Percentiles rank a stretch among this genome's conserved stretches.
phyloP scores from a whole-genome alignment of 176 grass and related monocot species.

The Zoysia japonica region DNA sequence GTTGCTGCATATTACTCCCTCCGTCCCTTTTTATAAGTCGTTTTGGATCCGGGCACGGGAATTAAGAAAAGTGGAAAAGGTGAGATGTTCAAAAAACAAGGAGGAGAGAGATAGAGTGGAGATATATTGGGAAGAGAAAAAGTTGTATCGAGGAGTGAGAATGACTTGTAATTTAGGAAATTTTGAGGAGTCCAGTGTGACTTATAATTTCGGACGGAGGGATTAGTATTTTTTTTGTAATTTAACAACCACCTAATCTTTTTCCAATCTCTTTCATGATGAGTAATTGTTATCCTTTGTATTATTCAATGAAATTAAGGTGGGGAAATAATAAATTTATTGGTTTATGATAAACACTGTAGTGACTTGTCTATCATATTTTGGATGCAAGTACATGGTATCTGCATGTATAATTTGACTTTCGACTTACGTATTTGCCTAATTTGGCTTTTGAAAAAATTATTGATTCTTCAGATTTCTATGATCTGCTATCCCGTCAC shows the following conservation, averaged over 20 bases:
- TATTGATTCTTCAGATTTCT: not conserved
- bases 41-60: too few relatives aligned
- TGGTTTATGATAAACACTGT: not conserved
- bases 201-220: too few relatives aligned
- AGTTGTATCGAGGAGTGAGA: too few relatives aligned
- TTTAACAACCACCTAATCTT: not conserved
- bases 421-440: not conserved
- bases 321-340: not conserved
- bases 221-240: not conserved
- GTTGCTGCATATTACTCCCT: not conserved
- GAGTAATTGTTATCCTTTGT: too few relatives aligned
- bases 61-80: too few relatives aligned
- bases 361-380: not conserved
- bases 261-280: not conserved
- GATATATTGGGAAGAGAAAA: too few relatives aligned
- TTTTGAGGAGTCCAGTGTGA: too few relatives aligned
- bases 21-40: too few relatives aligned
- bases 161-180: too few relatives aligned
- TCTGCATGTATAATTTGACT: not conserved
- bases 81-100: too few relatives aligned
- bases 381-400: not conserved
- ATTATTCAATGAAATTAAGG: too few relatives aligned
- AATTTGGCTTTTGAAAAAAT: not conserved
- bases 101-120: too few relatives aligned
- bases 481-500: not conserved